Evolutionary conservation across 2,329 filamentous ascomycete genomes (phyloP).

Genomic region (Aspergillus transmontanensis): DNA sequence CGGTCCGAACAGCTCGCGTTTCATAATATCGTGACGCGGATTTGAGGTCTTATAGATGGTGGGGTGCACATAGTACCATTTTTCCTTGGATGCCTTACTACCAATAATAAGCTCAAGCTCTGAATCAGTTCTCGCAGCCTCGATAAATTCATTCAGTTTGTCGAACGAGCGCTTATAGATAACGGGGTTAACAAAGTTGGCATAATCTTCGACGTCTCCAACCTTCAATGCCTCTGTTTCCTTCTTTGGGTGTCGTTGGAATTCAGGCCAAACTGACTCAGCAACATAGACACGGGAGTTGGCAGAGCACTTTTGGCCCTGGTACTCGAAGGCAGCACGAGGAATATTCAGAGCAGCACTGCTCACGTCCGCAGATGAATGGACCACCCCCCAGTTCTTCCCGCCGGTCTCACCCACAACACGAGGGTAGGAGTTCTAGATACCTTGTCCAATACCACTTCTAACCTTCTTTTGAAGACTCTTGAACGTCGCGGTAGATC

Average conservation of each 20-base stretch:
- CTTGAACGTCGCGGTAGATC: conserved; percentile 87
- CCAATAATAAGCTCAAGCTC: conserved; percentile 74
- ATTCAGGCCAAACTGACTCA: conserved; percentile 70
- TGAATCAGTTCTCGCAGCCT: conserved; percentile 71
- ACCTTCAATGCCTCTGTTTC: conserved; percentile 66
- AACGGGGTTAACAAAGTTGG: conserved; percentile 75
- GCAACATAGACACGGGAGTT: conserved; percentile 79
- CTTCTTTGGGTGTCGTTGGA: conserved; percentile 65
- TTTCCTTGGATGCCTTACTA: conserved; percentile 70
- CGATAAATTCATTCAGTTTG: conserved; percentile 74
- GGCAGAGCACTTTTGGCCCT: conserved; percentile 89
- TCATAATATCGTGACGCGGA: conserved; percentile 72
- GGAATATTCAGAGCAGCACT: conserved; percentile 81
- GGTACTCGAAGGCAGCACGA: conserved; percentile 84
- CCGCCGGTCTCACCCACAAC: conserved; percentile 89
- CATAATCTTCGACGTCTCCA: conserved; percentile 71
- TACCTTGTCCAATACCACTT: conserved; percentile 74
- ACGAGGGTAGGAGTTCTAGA: conserved; percentile 80
- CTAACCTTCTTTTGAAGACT: conserved; percentile 84
- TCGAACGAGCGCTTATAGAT: conserved; percentile 81
- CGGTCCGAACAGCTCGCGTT: conserved; percentile 79
- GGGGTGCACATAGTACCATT: conserved; percentile 77
- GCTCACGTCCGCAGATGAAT: conserved; percentile 70
- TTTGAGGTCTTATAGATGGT: conserved; percentile 77
- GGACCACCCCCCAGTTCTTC: conserved; percentile 89